phyloP scores from a whole-genome alignment of 148 eudicot species.

The Camellia sinensis region DNA sequence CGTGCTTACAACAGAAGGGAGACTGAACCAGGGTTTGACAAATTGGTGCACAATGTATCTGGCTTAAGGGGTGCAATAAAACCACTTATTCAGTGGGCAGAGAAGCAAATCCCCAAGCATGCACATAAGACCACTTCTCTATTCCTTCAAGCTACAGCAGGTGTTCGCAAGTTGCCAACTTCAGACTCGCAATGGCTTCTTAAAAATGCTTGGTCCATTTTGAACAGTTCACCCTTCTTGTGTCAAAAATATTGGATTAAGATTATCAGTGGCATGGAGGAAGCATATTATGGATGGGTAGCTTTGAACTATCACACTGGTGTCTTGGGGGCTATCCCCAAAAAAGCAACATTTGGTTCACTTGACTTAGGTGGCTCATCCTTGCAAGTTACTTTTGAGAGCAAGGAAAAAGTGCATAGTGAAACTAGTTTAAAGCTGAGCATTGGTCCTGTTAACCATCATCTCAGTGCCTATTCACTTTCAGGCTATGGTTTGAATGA shows the following conservation, averaged over 20 bases:
- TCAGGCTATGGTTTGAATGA: constrained; percentile 95
- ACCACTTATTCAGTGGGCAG: constrained; percentile 90
- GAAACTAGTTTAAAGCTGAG: constrained; percentile 78
- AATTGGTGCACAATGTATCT: constrained; percentile 73
- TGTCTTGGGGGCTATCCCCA: constrained; percentile 64
- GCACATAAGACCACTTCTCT: constrained; percentile 80
- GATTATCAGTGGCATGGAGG: constrained; percentile 86
- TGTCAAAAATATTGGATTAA: constrained; percentile 88
- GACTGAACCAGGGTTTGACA: constrained; percentile 98
- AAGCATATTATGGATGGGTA: constrained; percentile 98
- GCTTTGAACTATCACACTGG: constrained; percentile 82
- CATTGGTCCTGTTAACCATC: constrained; percentile 90
- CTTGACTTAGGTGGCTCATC: constrained; percentile 99
- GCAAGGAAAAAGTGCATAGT: constrained; percentile 43
- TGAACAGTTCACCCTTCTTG: constrained; percentile 64
- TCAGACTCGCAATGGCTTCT: constrained; percentile 93
- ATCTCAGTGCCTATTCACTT: constrained; percentile 89
- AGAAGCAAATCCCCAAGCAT: constrained; percentile 73
- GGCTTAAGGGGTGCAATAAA: constrained; percentile 74
- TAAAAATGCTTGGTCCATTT: constrained; percentile 66
- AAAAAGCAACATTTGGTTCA: constrained; percentile 81
- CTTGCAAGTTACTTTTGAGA: constrained; percentile 95
- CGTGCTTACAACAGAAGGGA: constrained; percentile 97
- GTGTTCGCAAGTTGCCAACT: constrained; percentile 87
- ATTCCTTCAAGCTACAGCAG: constrained; percentile 94